phyloP scores from a whole-genome alignment of 176 grass and related monocot genomes.

The Lolium rigidum region DNA sequence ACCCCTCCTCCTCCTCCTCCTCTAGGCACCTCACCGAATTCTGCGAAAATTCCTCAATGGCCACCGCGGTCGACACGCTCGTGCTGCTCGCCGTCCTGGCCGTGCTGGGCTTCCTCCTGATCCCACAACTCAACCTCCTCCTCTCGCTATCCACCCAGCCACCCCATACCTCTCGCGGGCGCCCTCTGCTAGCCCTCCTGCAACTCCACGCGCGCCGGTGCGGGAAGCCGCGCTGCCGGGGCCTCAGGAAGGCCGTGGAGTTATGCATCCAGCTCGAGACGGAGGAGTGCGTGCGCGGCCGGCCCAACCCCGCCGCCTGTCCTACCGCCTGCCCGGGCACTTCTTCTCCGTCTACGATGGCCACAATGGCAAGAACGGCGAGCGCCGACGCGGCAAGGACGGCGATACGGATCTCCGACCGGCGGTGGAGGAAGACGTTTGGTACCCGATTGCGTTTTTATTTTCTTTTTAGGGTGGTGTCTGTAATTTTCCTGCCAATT shows the following conservation, averaged over 20 bases:
- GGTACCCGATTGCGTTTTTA: no score
- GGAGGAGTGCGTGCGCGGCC: constrained; percentile 89
- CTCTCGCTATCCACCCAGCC: constrained; percentile 42
- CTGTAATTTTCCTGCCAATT: no score
- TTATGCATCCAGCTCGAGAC: constrained; percentile 97
- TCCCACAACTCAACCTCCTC: constrained; percentile 63
- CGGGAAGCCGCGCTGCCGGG: constrained; percentile 87
- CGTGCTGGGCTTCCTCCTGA: constrained; percentile 65
- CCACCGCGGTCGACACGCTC: constrained; percentile 70
- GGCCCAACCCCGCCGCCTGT: constrained; percentile 34
- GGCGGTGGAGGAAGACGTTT: no score
- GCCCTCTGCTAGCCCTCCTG: constrained; percentile 66
- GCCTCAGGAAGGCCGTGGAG: constrained; percentile 86
- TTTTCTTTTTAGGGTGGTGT: no score
- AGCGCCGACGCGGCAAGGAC: no score
- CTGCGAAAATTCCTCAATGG: constrained; percentile 75
- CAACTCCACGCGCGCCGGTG: constrained; percentile 89
- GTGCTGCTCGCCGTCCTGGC: constrained; percentile 69
- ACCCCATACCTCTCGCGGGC: constrained; percentile 56
- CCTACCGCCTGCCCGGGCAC: no score
- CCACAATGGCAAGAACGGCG: no score
- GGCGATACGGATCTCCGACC: no score
- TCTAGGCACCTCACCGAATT: constrained; percentile 38
- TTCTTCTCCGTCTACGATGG: no score
- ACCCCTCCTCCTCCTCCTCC: constrained; percentile 4